phyloP scores from a whole-genome alignment of 331 rosid genomes.

The Acacia pycnantha region DNA sequence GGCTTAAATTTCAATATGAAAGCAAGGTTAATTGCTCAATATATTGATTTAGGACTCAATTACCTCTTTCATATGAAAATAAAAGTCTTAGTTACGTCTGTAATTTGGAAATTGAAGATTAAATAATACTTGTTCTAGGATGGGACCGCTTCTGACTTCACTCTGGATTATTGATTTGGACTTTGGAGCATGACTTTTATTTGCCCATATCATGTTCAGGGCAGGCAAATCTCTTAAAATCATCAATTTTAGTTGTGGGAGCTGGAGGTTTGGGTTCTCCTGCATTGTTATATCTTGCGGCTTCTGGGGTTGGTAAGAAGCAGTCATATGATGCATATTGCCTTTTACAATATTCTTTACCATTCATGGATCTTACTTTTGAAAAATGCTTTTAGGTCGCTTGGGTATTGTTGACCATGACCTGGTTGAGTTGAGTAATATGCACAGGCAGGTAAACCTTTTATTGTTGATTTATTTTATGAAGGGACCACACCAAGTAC shows the following conservation, averaged over 20 bases:
- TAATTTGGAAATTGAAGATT: not conserved
- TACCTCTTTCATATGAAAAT: not conserved
- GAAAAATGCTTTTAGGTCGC: conserved; percentile 45
- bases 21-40: not conserved
- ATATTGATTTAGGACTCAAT: not conserved
- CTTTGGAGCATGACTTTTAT: not conserved
- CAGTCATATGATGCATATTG: not conserved
- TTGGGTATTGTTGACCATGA: conserved; percentile 90
- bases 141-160: not conserved
- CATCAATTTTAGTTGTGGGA: conserved; percentile 89
- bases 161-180: not conserved
- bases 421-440: conserved; percentile 86
- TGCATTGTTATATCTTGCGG: conserved; percentile 83
- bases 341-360: not conserved
- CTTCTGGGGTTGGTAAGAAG: conserved; percentile 79
- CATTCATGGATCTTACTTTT: conserved; percentile 33
- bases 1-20: not conserved
- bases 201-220: conserved; percentile 38
- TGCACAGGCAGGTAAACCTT: conserved; percentile 86
- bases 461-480: not conserved
- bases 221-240: conserved; percentile 71
- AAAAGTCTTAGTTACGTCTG: not conserved
- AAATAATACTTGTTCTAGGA: not conserved
- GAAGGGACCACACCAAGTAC: conserved; percentile 30
- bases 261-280: conserved; percentile 98